phyloP scores from a whole-genome alignment of 2,329 filamentous ascomycete species.

The Fusarium floridanum region DNA sequence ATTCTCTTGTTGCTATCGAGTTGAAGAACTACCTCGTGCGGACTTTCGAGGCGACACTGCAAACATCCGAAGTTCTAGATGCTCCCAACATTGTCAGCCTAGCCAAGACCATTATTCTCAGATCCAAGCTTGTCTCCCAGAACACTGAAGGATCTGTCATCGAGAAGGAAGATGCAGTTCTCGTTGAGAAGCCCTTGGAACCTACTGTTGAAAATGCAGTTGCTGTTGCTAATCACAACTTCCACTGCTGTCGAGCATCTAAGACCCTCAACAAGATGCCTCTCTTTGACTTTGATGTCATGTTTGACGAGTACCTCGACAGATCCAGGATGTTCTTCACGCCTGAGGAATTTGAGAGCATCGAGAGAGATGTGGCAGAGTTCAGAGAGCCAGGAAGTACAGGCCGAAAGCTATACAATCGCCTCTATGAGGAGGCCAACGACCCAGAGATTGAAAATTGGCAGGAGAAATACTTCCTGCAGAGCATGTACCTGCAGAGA shows the following conservation, averaged over 20 bases:
- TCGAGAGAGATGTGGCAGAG: conserved; percentile 19
- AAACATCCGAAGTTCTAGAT: conserved; percentile 30
- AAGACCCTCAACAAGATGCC: conserved; percentile 23
- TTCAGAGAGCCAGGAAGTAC: conserved; percentile 16
- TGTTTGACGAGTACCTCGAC: conserved; percentile 24
- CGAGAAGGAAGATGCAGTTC: conserved; percentile 7
- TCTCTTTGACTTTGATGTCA: conserved; percentile 20
- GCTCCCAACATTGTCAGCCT: conserved; percentile 20
- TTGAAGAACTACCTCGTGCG: conserved; percentile 32
- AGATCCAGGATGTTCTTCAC: conserved; percentile 25
- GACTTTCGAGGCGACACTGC: conserved; percentile 24
- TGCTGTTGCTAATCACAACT: conserved; percentile 15
- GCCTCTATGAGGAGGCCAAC: conserved; percentile 15
- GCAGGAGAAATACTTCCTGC: conserved; percentile 22
- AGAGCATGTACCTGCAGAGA: conserved; percentile 28
- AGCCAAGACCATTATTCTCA: conserved; percentile 20
- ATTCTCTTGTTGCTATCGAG: conserved; percentile 34
- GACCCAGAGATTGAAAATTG: conserved; percentile 28
- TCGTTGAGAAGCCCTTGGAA: not conserved
- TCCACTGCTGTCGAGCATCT: conserved; percentile 22
- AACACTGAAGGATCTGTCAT: not conserved
- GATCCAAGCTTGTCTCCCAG: conserved; percentile 20
- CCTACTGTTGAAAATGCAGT: not conserved
- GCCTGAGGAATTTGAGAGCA: conserved; percentile 12
- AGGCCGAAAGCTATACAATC: conserved; percentile 23